Percentiles rank a stretch among this genome's conserved stretches.
Evolutionary conservation across 2,329 filamentous ascomycete species (phyloP).

Genomic region (Botrytis paeoniae): DNA sequence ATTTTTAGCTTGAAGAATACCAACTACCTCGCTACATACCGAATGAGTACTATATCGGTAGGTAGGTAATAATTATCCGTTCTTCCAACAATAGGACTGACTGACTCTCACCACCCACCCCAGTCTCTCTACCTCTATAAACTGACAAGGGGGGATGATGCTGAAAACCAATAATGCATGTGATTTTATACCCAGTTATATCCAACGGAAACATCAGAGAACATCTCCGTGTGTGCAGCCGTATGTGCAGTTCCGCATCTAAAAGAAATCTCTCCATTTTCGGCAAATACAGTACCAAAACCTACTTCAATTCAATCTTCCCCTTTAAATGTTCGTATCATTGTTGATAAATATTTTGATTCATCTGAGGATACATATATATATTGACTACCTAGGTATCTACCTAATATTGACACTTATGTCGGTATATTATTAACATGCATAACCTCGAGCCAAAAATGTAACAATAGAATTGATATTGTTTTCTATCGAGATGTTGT

Average conservation of each 20-base stretch:
- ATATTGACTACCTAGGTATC: background rate
- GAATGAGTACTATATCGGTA: too few species aligned
- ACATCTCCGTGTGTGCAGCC: background rate
- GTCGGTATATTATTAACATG: background rate
- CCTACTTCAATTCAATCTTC: background rate
- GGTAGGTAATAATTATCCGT: background rate
- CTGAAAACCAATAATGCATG: background rate
- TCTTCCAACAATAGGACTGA: background rate
- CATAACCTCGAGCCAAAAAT: background rate
- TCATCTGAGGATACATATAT: background rate
- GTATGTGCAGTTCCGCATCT: background rate
- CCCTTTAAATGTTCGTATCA: background rate
- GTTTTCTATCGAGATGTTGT: background rate
- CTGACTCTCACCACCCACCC: background rate
- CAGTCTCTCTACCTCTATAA: background rate
- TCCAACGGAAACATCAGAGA: slow-evolving; percentile 3
- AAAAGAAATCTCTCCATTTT: background rate
- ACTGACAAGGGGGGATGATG: background rate
- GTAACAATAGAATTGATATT: background rate
- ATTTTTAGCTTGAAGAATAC: background rate
- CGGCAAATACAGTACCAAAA: background rate
- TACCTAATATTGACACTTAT: background rate
- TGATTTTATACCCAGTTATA: slow-evolving; percentile 8
- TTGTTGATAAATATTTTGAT: background rate
- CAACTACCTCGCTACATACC: too few species aligned